phyloP scores from a whole-genome alignment of 805 yeast species.

The Candida coquimbonensis region DNA sequence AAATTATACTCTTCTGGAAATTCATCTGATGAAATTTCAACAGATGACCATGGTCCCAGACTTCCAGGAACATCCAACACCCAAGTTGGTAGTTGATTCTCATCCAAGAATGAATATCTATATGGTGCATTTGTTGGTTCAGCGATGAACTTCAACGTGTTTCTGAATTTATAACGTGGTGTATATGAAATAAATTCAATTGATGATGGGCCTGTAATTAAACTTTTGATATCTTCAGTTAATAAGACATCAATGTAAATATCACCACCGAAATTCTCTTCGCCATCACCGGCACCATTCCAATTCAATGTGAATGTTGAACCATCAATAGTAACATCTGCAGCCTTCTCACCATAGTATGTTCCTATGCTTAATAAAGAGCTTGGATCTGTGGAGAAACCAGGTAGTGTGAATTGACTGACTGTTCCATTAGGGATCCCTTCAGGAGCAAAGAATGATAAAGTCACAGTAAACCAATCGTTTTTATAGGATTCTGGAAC shows the following conservation, averaged over 20 bases:
- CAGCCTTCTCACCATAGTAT: background rate
- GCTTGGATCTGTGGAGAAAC: conserved; percentile 1
- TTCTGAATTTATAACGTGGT: conserved; percentile 2
- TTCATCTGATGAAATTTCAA: background rate
- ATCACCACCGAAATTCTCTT: conserved; percentile 5
- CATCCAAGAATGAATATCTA: conserved; percentile 3
- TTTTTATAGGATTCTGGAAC: background rate
- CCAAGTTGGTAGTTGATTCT: conserved; percentile 4
- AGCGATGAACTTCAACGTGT: conserved; percentile 3
- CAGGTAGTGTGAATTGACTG: conserved; percentile 6
- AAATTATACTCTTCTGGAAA: conserved; percentile 1
- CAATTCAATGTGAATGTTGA: conserved; percentile 2
- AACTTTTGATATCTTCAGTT: background rate
- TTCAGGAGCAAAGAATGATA: background rate
- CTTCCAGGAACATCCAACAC: conserved; percentile 7
- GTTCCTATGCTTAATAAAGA: background rate
- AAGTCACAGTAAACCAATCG: conserved; percentile 5
- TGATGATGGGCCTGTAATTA: conserved; percentile 1
- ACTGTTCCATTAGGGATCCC: conserved; percentile 6
- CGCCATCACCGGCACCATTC: background rate
- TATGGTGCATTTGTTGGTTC: conserved; percentile 4
- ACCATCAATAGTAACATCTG: background rate
- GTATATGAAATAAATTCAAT: conserved; percentile 3
- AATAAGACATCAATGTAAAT: conserved; percentile 3
- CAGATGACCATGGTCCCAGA: conserved; percentile 3